Percentiles rank a stretch among this genome's conserved stretches.
These are phyloP conservation scores for Akanthomyces dipterigenus DNA, from an alignment of 2,329 filamentous ascomycete species.

Conservation along the genomic window DNA sequence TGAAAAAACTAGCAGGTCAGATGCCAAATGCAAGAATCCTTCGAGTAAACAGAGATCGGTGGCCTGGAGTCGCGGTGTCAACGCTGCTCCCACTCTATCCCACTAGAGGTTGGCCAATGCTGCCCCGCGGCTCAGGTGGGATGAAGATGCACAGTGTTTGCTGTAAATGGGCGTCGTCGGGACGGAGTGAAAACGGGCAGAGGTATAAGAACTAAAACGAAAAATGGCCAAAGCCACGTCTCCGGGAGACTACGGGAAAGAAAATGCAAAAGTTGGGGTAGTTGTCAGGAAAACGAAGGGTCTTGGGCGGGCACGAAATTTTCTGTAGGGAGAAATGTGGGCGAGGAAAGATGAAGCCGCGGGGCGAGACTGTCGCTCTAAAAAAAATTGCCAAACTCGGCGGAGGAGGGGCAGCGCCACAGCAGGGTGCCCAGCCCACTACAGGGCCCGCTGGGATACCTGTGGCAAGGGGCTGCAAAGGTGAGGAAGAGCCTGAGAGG, in stretches of 20 bases:
- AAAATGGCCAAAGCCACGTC: background rate
- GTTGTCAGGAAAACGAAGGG: background rate
- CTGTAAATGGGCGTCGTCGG: background rate
- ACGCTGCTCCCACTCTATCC: background rate
- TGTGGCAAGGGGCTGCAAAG: background rate
- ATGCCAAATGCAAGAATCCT: too few relatives aligned
- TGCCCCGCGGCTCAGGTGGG: slow-evolving; percentile 4
- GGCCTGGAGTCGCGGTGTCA: background rate
- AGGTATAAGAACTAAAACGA: background rate
- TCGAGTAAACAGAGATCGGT: background rate
- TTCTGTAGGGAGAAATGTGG: slow-evolving; percentile 1
- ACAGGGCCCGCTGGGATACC: background rate
- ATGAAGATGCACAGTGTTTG: background rate
- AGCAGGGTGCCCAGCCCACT: background rate
- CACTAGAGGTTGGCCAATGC: background rate
- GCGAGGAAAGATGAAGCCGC: background rate
- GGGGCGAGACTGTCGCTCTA: background rate
- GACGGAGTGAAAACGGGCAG: background rate
- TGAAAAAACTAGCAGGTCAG: background rate
- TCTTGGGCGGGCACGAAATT: slow-evolving; percentile 1
- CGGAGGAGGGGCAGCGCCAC: background rate
- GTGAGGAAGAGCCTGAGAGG: background rate
- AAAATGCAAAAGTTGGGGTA: background rate
- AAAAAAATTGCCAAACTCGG: slow-evolving; percentile 8
- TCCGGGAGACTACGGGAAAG: background rate